Base-by-base conservation (phyloP, 495 filamentous ascomycete genomes). In the Neurospora sp. region DNA sequence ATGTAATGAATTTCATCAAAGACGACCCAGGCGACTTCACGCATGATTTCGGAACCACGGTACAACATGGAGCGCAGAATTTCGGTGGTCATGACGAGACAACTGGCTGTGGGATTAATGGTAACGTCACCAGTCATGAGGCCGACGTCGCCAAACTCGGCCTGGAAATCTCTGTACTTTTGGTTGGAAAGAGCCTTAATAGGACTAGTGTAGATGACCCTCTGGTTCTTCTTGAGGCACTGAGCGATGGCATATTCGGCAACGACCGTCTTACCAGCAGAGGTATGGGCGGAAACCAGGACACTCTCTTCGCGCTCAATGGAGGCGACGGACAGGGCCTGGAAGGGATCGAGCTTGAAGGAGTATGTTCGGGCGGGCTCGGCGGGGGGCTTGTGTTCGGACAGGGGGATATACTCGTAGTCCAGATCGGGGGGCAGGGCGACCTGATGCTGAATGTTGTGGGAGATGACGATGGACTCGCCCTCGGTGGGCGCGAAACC, bases 1-100 rank as follows among this genome's bases (percentile, higher is more conserved):
- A 99, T 90, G 84, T 98, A 99, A 82, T 99, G 96, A 69, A 99
- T 96, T 81, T 99, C 96, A 80, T 99, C 96, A 76, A 99, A 99
- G 4, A 98, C 83, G 9, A 99, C 96, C 96, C 96, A 98, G 35
- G 89, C 93, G 5, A 98, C 96, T 84, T 99, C 96, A 74, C 96
- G 92, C 96, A 98, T 98, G 74, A 99, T 97, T 82, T 99, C 96
- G 4, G 96, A 98, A 72, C 96, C 96, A 78, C 95, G 89, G 79
- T 99, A 99, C 80, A 99, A 82, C 96, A 99, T 99, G 7, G 96
- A 98, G 68, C 96, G 90, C 75, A 99, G 83, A 92, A 99, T 99
- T 87, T 99, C 96, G 8, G 96, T 99, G 4, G 96, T 99, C 96
- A 99, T 99, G 76, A 99, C 96, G 71, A 99, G 88, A 82, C 96